Base-by-base conservation (phyloP, 1,139 yeast genomes). In the Sugiyamaella grinbergsii region DNA sequence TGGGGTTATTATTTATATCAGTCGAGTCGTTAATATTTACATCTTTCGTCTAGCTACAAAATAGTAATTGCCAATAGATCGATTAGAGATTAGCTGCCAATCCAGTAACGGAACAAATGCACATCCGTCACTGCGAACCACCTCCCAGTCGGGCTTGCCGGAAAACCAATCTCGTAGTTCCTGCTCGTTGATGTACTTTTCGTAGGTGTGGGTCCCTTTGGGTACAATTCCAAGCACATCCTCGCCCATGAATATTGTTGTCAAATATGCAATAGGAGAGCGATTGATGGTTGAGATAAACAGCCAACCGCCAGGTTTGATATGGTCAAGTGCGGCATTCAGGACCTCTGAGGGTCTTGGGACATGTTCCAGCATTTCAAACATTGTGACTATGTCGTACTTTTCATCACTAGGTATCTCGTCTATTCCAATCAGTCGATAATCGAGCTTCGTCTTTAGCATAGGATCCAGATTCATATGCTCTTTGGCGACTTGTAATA, bases 321-420 rank as follows among this genome's bases (percentile, higher is more conserved):
- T 80, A 53, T 82, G 79, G 31, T 73, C 66, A 66, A 90, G 71
- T 0, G 95, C 95, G 49, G 79, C 81, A 18, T 74, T 68, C 53
- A 93, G 70, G 23, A 91, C 85, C 51, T 79, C 79, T 0, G 89
- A 72, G 0, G 99, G 98, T 55, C 81, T 79, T 53, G 86, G 87
- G 1, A 91, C 97, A 67, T 93, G 99, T 66, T 93, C 99, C 44
- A 93, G 75, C 79, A 93, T 83, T 67, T 93, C 99, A 76, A 93
- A 89, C 80, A 93, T 80, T 1, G 98, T 89, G 7, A 94, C 82
- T 7, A 91, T 70, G 63, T 93, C 95, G 67, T 71, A 93, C 45
- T 69, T 69, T 28, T 76, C 79, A 5, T 67, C 61, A 2, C 74
- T 71, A 22, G 82, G 68, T 20, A 70, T 48, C n/a, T 61, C 57